phyloP scores from a whole-genome alignment of 2,329 filamentous ascomycete genomes.

The Aspergillus novoparasiticus region DNA sequence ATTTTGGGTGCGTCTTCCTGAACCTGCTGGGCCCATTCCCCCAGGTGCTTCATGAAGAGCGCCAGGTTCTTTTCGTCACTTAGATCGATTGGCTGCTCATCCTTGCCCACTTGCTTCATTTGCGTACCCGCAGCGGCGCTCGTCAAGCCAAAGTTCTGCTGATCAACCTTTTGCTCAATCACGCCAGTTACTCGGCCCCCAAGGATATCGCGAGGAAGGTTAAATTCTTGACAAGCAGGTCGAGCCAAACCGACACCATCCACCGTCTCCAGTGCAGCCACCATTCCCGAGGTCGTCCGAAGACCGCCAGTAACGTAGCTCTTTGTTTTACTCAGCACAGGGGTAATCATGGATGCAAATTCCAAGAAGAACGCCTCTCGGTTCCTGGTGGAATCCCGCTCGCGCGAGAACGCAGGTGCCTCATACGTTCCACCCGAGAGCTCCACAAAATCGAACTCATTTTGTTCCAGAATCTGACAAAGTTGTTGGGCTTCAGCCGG shows the following conservation, averaged over 20 bases:
- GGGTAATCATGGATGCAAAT: constrained; percentile 58
- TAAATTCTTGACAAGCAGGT: constrained; percentile 55
- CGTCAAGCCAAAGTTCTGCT: constrained; percentile 56
- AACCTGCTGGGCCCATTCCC: constrained; percentile 46
- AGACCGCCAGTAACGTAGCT: constrained; percentile 63
- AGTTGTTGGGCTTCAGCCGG: constrained; percentile 55
- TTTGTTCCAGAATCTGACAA: constrained; percentile 33
- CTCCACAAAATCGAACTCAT: constrained; percentile 54
- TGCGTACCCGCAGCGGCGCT: constrained; percentile 53
- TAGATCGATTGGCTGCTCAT: constrained; percentile 57
- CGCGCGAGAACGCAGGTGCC: constrained; percentile 53
- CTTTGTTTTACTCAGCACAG: constrained; percentile 55
- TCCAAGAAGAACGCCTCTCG: constrained; percentile 64
- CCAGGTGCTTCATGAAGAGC: constrained; percentile 49
- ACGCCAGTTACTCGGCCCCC: constrained; percentile 48
- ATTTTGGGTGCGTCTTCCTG: constrained; percentile 39
- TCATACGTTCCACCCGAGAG: constrained; percentile 64
- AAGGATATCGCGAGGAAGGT: constrained; percentile 31
- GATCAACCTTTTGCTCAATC: constrained; percentile 51
- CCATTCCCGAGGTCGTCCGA: constrained; percentile 59
- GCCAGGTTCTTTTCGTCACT: constrained; percentile 51
- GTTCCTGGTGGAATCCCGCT: constrained; percentile 57
- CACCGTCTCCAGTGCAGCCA: constrained; percentile 57
- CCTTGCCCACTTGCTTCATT: constrained; percentile 56
- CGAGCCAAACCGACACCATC: constrained; percentile 64